Evolutionary conservation across 2,329 filamentous ascomycete species (phyloP).

Genomic region (Colletotrichum tanaceti): DNA sequence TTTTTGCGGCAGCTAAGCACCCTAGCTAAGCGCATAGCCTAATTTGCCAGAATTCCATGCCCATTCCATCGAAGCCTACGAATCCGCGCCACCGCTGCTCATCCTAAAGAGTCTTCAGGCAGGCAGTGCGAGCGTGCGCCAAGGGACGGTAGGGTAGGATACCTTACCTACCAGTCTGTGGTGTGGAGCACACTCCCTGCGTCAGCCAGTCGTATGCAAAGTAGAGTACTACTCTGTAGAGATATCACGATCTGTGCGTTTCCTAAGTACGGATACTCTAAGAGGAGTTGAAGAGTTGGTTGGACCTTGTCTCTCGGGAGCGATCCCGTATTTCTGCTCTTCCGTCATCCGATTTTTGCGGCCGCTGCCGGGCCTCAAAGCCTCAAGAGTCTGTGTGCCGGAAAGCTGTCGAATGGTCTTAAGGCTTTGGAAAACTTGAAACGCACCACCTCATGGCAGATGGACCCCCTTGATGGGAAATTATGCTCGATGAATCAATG

Average conservation of each 20-base stretch:
- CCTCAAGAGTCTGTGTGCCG: conserved; percentile 27
- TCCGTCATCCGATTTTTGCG: conserved; percentile 19
- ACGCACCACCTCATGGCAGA: conserved; percentile 40
- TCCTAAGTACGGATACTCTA: conserved; percentile 1
- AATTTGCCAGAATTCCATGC: conserved; percentile 32
- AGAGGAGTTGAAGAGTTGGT: not conserved
- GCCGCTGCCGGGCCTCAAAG: conserved; percentile 24
- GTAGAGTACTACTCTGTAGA: no score
- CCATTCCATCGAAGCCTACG: conserved; percentile 32
- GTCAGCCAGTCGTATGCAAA: conserved; percentile 4
- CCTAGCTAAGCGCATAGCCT: conserved; percentile 19
- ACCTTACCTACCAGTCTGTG: conserved; percentile 29
- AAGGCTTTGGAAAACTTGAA: conserved; percentile 37
- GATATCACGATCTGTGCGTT: not conserved
- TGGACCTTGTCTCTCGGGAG: not conserved
- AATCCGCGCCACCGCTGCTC: conserved; percentile 26
- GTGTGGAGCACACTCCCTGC: conserved; percentile 28
- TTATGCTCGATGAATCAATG: conserved; percentile 24
- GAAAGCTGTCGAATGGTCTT: conserved; percentile 27
- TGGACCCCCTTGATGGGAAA: conserved; percentile 32
- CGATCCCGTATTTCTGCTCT: conserved; percentile 11
- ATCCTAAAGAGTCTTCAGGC: conserved; percentile 23
- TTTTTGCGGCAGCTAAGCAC: conserved; percentile 32
- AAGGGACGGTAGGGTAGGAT: conserved; percentile 20
- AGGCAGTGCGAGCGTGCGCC: conserved; percentile 13